A percentile compares a stretch with the other conserved stretches of the same genome.
These are phyloP conservation scores for California macrophylla DNA, from an alignment of 441 rosid species.

Conservation along the genomic window DNA sequence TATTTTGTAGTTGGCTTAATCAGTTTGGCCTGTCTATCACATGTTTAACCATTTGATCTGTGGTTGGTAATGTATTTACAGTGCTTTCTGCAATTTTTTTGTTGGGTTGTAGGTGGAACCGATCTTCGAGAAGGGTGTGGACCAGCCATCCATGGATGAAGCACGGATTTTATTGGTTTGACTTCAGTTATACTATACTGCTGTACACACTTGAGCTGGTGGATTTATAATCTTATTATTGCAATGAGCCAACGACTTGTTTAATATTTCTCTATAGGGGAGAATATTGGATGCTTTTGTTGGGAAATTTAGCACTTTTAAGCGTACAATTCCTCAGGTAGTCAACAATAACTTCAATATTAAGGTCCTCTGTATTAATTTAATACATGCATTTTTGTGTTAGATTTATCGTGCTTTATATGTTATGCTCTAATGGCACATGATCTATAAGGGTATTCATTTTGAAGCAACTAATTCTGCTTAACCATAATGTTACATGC, in stretches of 20 bases:
- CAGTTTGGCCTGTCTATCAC: constrained; percentile 10
- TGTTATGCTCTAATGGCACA: background rate
- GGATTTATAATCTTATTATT: constrained; percentile 7
- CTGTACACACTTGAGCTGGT: constrained; percentile 10
- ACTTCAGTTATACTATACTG: constrained; percentile 16
- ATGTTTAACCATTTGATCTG: constrained; percentile 17
- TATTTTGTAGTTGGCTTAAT: background rate
- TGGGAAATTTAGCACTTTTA: constrained; percentile 89
- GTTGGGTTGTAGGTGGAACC: constrained; percentile 73
- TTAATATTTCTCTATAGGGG: constrained; percentile 41
- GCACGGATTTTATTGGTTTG: constrained; percentile 75
- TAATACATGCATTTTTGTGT: background rate
- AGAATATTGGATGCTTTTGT: constrained; percentile 97
- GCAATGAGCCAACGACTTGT: constrained; percentile 5
- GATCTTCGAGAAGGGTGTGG: constrained; percentile 90
- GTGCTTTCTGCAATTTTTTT: constrained; percentile 13
- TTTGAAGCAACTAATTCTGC: background rate
- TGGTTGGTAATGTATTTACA: constrained; percentile 10
- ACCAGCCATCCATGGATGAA: constrained; percentile 90
- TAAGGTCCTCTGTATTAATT: background rate
- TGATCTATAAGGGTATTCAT: background rate
- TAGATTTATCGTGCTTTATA: background rate
- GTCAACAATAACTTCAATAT: constrained; percentile 3
- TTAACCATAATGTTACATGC: constrained; percentile 8
- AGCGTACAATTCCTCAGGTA: constrained; percentile 98